Percentiles rank a stretch among this genome's conserved stretches.
These are phyloP conservation scores for Asterophora lycoperdoides DNA, from an alignment of 768 basidiomycete species.

Conservation along the genomic window DNA sequence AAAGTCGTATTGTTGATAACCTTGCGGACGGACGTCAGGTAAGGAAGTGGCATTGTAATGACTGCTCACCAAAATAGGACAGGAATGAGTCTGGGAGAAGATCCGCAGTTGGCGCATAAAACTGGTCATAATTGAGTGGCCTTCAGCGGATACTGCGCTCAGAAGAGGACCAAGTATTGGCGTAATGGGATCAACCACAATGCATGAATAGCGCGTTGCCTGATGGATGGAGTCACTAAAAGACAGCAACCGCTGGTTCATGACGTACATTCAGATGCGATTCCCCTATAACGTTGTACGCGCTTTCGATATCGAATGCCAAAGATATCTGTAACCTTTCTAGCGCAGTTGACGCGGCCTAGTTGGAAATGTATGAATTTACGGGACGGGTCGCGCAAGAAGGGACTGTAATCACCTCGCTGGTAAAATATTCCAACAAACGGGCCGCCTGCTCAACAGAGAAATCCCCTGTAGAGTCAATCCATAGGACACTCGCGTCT, in stretches of 20 bases:
- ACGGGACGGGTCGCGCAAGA: not conserved
- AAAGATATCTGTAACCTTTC: constrained; percentile 57
- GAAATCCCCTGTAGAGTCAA: constrained; percentile 71
- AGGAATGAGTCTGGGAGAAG: constrained; percentile 38
- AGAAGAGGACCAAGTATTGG: constrained; percentile 59
- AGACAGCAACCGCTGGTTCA: constrained; percentile 3
- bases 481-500: constrained; percentile 53
- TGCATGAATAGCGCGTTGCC: constrained; percentile 29
- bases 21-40: constrained; percentile 29
- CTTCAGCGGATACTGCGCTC: constrained; percentile 64
- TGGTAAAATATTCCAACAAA: constrained; percentile 29
- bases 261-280: constrained; percentile 27
- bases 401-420: constrained; percentile 16
- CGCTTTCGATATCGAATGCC: constrained; percentile 55
- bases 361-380: constrained; percentile 5
- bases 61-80: constrained; percentile 51
- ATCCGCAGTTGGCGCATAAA: constrained; percentile 63
- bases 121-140: constrained; percentile 68
- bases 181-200: constrained; percentile 67
- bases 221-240: constrained; percentile 5
- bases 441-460: constrained; percentile 43
- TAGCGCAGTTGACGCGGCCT: constrained; percentile 32
- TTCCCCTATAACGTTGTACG: constrained; percentile 46
- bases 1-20: constrained; percentile 56
- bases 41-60: constrained; percentile 9